Conservation (phyloP, 371 early-diverging fungal genomes). For the Amoeboaphelidium occidentale region DNA sequence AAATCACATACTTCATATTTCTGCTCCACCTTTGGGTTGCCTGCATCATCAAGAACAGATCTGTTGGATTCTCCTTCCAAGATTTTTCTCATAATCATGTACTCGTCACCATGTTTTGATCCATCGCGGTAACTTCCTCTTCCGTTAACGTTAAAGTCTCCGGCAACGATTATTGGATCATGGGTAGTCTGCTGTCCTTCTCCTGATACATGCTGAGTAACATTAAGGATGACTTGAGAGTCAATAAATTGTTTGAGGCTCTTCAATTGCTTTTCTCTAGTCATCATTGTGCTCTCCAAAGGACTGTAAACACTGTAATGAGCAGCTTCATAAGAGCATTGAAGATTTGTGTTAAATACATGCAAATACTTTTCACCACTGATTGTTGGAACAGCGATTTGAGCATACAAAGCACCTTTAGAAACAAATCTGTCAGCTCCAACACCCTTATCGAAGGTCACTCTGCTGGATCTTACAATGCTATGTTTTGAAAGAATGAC, state of each 20-base stretch:
- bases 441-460: constrained; percentile 35
- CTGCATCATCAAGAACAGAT: background rate
- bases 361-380: constrained; percentile 24
- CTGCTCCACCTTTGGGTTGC: background rate
- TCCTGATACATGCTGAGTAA: constrained; percentile 11
- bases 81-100: constrained; percentile 33
- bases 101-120: constrained; percentile 24
- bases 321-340: constrained; percentile 12
- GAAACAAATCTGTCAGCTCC: constrained; percentile 38
- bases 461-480: constrained; percentile 22
- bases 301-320: constrained; percentile 16
- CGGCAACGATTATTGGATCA: constrained; percentile 32
- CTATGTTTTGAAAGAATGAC: constrained; percentile 42
- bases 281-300: constrained; percentile 21
- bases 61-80: constrained; percentile 22
- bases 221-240: too few relatives aligned
- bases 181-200: constrained; percentile 10
- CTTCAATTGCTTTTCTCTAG: constrained; percentile 28
- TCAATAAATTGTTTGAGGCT: constrained; percentile 33
- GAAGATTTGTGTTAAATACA: constrained; percentile 57
- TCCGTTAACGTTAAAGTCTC: constrained; percentile 45
- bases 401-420: constrained; percentile 56
- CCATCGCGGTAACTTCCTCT: constrained; percentile 10
- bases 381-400: constrained; percentile 19
- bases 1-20: constrained; percentile 21